Conservation (phyloP, 2,329 filamentous ascomycete species). For the Aureobasidium leucospermi region DNA sequence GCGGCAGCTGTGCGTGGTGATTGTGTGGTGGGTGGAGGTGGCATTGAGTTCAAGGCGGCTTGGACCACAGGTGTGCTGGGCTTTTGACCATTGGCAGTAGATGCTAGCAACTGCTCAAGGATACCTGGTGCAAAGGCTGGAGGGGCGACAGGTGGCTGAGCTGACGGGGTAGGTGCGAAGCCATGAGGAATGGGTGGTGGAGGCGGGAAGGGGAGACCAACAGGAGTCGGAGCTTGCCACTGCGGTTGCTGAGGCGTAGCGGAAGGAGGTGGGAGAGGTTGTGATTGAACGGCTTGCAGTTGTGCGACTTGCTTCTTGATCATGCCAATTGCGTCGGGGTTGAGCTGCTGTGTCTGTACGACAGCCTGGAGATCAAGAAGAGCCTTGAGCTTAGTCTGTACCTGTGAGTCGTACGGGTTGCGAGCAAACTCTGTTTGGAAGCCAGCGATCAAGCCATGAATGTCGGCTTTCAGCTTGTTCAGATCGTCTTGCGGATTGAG, state of each 20-base stretch:
- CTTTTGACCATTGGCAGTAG: slow-evolving; percentile 28
- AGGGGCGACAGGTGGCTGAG: slow-evolving; percentile 19
- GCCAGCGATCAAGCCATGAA: slow-evolving; percentile 67
- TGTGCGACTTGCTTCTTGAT: slow-evolving; percentile 79
- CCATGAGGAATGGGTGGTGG: slow-evolving; percentile 20
- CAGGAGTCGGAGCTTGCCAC: slow-evolving; percentile 22
- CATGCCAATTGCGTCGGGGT: slow-evolving; percentile 71
- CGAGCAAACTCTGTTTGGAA: slow-evolving; percentile 67
- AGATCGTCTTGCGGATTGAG: slow-evolving; percentile 21
- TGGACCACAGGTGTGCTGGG: slow-evolving; percentile 31
- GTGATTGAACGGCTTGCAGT: slow-evolving; percentile 58
- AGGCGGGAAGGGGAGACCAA: slow-evolving; percentile 21
- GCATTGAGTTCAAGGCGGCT: slow-evolving; percentile 26
- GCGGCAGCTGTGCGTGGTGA: slow-evolving; percentile 11
- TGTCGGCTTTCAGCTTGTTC: slow-evolving; percentile 72
- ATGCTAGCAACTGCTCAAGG: slow-evolving; percentile 26
- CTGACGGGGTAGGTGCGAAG: slow-evolving; percentile 20
- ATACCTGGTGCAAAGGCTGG: slow-evolving; percentile 24
- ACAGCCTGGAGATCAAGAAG: slow-evolving; percentile 78
- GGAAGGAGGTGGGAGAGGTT: slow-evolving; percentile 26
- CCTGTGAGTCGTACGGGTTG: slow-evolving; percentile 66
- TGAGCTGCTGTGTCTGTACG: slow-evolving; percentile 69
- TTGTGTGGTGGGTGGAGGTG: neutral
- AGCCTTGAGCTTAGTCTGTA: slow-evolving; percentile 74
- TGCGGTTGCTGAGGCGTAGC: slow-evolving; percentile 22